These are phyloP conservation scores for Suhomyces tanzawaensis DNA, from an alignment of 805 yeast genomes.

Conservation along the genomic window DNA sequence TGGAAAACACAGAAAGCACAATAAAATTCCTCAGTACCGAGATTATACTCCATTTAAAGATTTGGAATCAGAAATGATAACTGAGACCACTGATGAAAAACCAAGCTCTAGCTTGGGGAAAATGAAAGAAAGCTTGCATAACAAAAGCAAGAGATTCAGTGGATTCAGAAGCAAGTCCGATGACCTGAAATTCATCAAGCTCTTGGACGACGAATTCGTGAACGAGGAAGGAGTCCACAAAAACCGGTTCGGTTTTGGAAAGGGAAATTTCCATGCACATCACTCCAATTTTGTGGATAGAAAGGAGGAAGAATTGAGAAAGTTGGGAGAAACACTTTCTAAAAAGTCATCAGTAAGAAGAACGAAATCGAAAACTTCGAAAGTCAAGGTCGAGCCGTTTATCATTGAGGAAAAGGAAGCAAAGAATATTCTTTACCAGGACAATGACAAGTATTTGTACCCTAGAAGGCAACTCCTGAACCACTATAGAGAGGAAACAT, in stretches of 20 bases:
- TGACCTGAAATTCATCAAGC: slow-evolving; percentile 1
- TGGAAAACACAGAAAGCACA: neutral
- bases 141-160: slow-evolving; percentile 3
- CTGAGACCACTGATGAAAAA: slow-evolving; percentile 3
- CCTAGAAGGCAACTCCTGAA: slow-evolving; percentile 4
- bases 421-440: slow-evolving; percentile 19
- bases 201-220: neutral
- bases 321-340: slow-evolving; percentile 36
- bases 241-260: slow-evolving; percentile 2
- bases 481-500: slow-evolving; percentile 26
- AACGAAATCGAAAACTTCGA: slow-evolving; percentile 5
- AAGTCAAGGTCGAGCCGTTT: neutral
- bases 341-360: slow-evolving; percentile 31
- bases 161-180: neutral
- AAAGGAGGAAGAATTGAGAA: slow-evolving; percentile 31
- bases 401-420: slow-evolving; percentile 19
- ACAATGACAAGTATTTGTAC: slow-evolving; percentile 4
- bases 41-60: neutral
- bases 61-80: neutral
- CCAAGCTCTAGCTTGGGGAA: neutral
- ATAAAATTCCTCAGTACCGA: neutral
- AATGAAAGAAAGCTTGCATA: slow-evolving; percentile 1
- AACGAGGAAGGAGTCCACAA: neutral
- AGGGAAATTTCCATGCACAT: slow-evolving; percentile 5
- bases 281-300: slow-evolving; percentile 10